Evolutionary conservation across 2,329 filamentous ascomycete genomes (phyloP), one percentile per base, ranked within the genome.

Genomic region (Esteya vermicola): DNA sequence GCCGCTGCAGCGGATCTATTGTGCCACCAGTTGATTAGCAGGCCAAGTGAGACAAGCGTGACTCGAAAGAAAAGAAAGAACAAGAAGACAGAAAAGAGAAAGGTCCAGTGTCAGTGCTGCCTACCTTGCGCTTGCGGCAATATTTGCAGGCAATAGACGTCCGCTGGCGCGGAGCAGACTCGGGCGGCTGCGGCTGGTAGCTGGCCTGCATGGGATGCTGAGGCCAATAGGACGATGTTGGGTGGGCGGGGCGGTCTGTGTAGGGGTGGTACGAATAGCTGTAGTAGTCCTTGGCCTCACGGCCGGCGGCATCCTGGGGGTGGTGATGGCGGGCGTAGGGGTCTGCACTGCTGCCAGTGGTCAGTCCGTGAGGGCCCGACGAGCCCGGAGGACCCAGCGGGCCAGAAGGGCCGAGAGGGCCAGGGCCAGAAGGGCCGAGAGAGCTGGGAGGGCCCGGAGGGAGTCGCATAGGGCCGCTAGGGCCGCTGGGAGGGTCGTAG

Each of bases 101-200:
- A 10, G 18, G 3, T 33, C 22, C 30, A 7, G 31, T 52, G 50
- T 49, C 21, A 13, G n/a, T n/a, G 6, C 36, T 16, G n/a, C n/a
- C n/a, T 28, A 75, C 72, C 66, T 76, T 76, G 52, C 72, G 61
- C 53, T 74, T 72, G n/a, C 71, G 58, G 51, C 72, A 76, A 46
- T 76, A 76, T 40, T 67, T 63, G 51, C 72, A 76, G 4, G 71
- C 71, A 47, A 75, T 75, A 1, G 70, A 74, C 2, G 71, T 75
- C 23, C 72, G 60, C 52, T 75, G 71, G 19, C 71, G 59, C 2
- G 72, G 72, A 4, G 72, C 71, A 18, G 69, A 65, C 50, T 71
- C 69, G 10, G 59, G 54, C 27, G 60, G 54, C 22, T 52, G 54
- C 18, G 50, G 57, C 30, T 56, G 59, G 16, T 57, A 55, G 25